Evolutionary conservation across 2,329 filamentous ascomycete species (phyloP), one percentile per base, ranked within the genome.

Genomic region (Colletotrichum salicis): DNA sequence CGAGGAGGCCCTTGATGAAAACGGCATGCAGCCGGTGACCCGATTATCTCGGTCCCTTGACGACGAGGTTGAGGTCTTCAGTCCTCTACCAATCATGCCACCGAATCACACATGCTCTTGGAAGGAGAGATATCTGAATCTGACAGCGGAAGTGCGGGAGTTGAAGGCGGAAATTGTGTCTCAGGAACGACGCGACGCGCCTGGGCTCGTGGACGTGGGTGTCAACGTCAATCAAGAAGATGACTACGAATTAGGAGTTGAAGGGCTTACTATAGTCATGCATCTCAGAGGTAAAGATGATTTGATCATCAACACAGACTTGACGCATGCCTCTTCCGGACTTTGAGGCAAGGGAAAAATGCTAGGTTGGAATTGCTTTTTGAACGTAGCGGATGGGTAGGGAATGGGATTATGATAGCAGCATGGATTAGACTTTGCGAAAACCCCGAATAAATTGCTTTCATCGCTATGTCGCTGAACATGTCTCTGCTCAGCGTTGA

Each of bases 251-350:
- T 73, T 84, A 57, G 83, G 82, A 19, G 83, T 88, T 35, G 81
- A 86, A 70, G 86, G 86, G 12, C 76, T 88, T 63, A 88, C 86
- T 6, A 84, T 88, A 71, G 83, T 87, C 58, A 79, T 89, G 77
- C 87, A 87, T 77, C 78, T 86, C 75, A 84, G 78, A 74, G 82
- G 83, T 56, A 85, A 82, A 77, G 85, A 87, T 59, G 86, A 89
- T 72, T 74, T 88, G 75, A 82, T 88, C 58, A 85, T 88, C 75
- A 86, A 86, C 66, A 87, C 86, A 3, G 83, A 87, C 75, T 78
- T 87, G 76, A 72, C 56, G 7, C 57, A 57, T 60, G 55, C 54
- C 15, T 67, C 63, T 61, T 67, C 54, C 11, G 45, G 67, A 3
- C 13, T 61, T 41, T 66, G 58, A 66, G 10, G 11, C 13, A 33